Conservation (phyloP, 441 rosid species). For the Populus hybrid region DNA sequence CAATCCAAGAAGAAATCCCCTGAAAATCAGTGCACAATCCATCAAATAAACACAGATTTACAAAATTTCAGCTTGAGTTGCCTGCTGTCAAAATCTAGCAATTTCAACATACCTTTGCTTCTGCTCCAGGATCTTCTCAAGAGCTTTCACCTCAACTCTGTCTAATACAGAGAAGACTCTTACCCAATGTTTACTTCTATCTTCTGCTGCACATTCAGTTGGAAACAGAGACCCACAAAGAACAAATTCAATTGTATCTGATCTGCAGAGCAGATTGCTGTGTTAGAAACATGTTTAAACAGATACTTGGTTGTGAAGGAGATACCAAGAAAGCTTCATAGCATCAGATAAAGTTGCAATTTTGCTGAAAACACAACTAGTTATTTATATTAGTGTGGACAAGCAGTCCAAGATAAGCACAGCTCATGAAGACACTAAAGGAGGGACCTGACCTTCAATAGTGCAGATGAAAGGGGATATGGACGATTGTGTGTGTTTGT, state of each 20-base stretch:
- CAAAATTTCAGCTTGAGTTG: conserved; percentile 19
- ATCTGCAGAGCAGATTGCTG: conserved; percentile 59
- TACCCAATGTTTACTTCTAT: conserved; percentile 75
- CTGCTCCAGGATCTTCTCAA: conserved; percentile 94
- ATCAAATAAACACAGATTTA: conserved; percentile 25
- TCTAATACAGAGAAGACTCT: conserved; percentile 77
- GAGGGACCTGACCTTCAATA: background rate
- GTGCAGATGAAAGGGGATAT: background rate
- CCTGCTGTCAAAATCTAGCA: conserved; percentile 24
- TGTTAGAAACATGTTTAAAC: conserved; percentile 14
- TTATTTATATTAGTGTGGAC: background rate
- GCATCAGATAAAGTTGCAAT: conserved; percentile 10
- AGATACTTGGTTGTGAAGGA: conserved; percentile 3
- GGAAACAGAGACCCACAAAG: conserved; percentile 75
- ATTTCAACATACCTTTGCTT: conserved; percentile 73
- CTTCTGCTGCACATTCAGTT: conserved; percentile 53
- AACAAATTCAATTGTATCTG: conserved; percentile 80
- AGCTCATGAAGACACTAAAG: background rate
- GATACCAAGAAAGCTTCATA: conserved; percentile 1
- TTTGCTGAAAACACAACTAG: background rate
- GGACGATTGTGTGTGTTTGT: background rate
- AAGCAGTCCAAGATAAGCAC: background rate
- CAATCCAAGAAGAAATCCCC: conserved; percentile 43
- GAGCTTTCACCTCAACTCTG: conserved; percentile 87
- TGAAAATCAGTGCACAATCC: conserved; percentile 38